Evolutionary conservation across 2,329 filamentous ascomycete genomes (phyloP).

Genomic region (Pseudomassariella vexata): DNA sequence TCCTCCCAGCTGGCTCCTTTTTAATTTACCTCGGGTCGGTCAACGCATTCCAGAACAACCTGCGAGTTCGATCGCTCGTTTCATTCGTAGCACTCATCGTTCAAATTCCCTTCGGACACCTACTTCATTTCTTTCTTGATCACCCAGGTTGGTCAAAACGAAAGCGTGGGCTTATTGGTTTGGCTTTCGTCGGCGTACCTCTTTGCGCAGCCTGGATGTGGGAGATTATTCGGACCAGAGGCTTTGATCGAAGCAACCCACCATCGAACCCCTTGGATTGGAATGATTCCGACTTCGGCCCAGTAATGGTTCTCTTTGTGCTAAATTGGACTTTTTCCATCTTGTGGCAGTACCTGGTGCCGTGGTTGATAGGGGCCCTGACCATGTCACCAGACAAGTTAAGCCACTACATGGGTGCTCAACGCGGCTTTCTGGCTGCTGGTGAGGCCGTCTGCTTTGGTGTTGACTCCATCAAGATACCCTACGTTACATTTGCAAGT

Average conservation of each 20-base stretch:
- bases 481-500: slow-evolving; percentile 1
- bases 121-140: slow-evolving; percentile 14
- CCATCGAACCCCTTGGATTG: background rate
- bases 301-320: slow-evolving; percentile 1
- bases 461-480: slow-evolving; percentile 2
- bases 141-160: slow-evolving; percentile 2
- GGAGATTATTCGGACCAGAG: slow-evolving; percentile 3
- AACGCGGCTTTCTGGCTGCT: slow-evolving; percentile 3
- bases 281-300: background rate
- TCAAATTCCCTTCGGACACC: slow-evolving; percentile 22
- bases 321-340: slow-evolving; percentile 3
- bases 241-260: background rate
- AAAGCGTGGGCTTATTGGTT: slow-evolving; percentile 13
- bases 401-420: slow-evolving; percentile 5
- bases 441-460: slow-evolving; percentile 5
- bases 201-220: slow-evolving; percentile 3
- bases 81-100: slow-evolving; percentile 23
- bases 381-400: slow-evolving; percentile 1
- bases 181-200: slow-evolving; percentile 11
- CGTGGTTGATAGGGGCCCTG: slow-evolving; percentile 3
- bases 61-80: slow-evolving; percentile 13
- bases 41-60: slow-evolving; percentile 12
- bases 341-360: slow-evolving; percentile 3
- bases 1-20: slow-evolving; percentile 21
- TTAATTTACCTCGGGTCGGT: slow-evolving; percentile 26